A percentile compares a stretch with the other conserved stretches of the same genome.
Conservation (phyloP, 768 basidiomycete genomes). For the Harrya chromipes region DNA sequence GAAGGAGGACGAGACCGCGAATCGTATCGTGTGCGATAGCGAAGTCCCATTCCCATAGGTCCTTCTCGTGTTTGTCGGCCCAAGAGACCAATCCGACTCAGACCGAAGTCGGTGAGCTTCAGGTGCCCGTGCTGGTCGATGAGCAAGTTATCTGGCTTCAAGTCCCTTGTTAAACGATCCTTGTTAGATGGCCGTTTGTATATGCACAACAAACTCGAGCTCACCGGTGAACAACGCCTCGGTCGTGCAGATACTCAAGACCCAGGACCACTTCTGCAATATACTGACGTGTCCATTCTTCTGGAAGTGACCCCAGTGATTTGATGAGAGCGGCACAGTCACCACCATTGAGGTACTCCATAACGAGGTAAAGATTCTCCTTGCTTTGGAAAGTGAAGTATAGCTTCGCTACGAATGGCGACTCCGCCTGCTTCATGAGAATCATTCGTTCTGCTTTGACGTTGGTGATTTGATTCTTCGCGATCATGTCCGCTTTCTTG, state of each 20-base stretch:
- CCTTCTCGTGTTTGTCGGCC: slow-evolving; percentile 89
- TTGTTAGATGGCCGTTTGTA: not conserved
- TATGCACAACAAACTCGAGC: slow-evolving; percentile 19
- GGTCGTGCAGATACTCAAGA: slow-evolving; percentile 92
- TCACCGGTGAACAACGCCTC: slow-evolving; percentile 95
- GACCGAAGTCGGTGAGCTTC: slow-evolving; percentile 96
- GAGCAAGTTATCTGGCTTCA: slow-evolving; percentile 97
- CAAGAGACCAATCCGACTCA: slow-evolving; percentile 95
- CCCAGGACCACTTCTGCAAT: slow-evolving; percentile 95
- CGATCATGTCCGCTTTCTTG: slow-evolving; percentile 99
- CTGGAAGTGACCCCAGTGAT: slow-evolving; percentile 86
- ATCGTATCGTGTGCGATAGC: slow-evolving; percentile 53
- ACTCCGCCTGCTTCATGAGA: slow-evolving; percentile 98
- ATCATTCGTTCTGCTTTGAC: slow-evolving; percentile 99
- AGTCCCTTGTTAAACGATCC: slow-evolving; percentile 56
- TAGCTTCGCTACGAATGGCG: slow-evolving; percentile 95
- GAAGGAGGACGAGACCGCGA: slow-evolving; percentile 81
- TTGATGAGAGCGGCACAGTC: slow-evolving; percentile 98
- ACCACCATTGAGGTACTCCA: slow-evolving; percentile 99
- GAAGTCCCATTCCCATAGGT: slow-evolving; percentile 40
- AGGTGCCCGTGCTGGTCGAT: slow-evolving; percentile 96
- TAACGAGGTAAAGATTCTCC: slow-evolving; percentile 96
- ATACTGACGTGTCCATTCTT: slow-evolving; percentile 97
- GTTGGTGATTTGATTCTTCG: slow-evolving; percentile 99
- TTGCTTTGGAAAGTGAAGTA: slow-evolving; percentile 99